These are phyloP conservation scores for Myriangium duriaei DNA, from an alignment of 2,329 filamentous ascomycete genomes.

Conservation along the genomic window DNA sequence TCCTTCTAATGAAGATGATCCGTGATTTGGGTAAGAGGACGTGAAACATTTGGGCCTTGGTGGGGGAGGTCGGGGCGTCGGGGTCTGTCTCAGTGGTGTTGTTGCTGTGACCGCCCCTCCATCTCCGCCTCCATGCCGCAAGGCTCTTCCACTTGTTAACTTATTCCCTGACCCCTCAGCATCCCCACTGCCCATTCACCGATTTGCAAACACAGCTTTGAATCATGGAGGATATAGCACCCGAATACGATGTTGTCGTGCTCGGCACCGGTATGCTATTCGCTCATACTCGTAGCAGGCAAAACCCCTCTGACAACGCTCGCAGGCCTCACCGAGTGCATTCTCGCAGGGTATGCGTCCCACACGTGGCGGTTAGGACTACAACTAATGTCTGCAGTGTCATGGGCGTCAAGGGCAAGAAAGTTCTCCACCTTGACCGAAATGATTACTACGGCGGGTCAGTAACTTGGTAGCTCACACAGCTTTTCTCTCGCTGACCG, in stretches of 20 bases:
- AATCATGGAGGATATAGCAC: constrained; percentile 90
- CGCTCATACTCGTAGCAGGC: background rate
- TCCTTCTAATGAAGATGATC: no score
- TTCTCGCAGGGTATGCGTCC: constrained; percentile 78
- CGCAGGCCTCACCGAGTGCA: constrained; percentile 91
- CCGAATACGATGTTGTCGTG: constrained; percentile 97
- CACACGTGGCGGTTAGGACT: constrained; percentile 1
- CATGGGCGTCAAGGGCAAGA: constrained; percentile 95
- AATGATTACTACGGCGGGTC: constrained; percentile 98
- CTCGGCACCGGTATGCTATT: constrained; percentile 71
- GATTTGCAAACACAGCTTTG: no score
- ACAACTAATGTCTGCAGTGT: constrained; percentile 46
- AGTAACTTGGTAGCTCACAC: constrained; percentile 22
- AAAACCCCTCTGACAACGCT: no score
- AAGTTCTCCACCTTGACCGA: constrained; percentile 96
- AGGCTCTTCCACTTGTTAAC: no score
- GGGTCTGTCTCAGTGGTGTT: background rate
- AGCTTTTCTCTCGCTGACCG: constrained; percentile 15
- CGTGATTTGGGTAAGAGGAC: background rate
- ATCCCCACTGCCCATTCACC: no score
- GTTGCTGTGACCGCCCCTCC: background rate
- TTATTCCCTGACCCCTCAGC: no score
- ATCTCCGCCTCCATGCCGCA: no score
- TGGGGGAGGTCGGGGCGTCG: no score
- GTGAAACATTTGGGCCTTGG: background rate